Evolutionary conservation across 1,139 yeast genomes (phyloP).

Genomic region (Arxiozyma telluris): DNA sequence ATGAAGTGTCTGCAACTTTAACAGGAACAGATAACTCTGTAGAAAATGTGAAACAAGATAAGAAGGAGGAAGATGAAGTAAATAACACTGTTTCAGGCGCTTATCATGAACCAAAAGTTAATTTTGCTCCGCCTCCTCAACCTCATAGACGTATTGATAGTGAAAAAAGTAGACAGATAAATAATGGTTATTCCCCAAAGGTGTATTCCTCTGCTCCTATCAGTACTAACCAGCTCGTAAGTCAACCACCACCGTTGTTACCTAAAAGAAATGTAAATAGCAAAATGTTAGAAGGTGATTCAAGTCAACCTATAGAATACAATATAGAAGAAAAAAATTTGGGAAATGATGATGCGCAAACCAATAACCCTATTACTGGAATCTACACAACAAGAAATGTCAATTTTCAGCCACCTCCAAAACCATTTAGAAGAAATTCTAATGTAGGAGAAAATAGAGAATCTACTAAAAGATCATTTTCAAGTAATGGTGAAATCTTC

Average conservation of each 20-base stretch:
- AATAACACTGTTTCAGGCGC: not conserved
- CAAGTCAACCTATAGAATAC: not conserved
- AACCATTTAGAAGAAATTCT: slow-evolving; percentile 9
- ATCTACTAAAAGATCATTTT: not conserved
- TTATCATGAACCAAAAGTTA: slow-evolving; percentile 7
- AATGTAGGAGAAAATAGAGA: not conserved
- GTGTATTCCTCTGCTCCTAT: not conserved
- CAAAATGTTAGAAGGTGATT: not conserved
- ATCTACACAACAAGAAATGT: slow-evolving; percentile 6
- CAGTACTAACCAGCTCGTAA: not conserved
- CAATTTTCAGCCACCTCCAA: slow-evolving; percentile 23
- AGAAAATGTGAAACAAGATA: not conserved
- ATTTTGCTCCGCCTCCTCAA: slow-evolving; percentile 30
- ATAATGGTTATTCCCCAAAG: not conserved
- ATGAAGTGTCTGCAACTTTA: not conserved
- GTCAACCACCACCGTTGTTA: slow-evolving; percentile 7
- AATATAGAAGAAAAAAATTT: not conserved
- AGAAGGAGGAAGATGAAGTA: not conserved
- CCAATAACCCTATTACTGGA: slow-evolving; percentile 6
- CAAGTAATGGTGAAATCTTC: slow-evolving; percentile 3
- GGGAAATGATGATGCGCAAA: not conserved
- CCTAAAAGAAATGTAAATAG: slow-evolving; percentile 1
- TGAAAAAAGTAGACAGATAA: not conserved
- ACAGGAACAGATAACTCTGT: not conserved
- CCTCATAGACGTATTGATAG: slow-evolving; percentile 16